Percentiles rank a stretch among this genome's conserved stretches.
Evolutionary conservation across 257 asterid genomes (phyloP).

Genomic region (Solanum chiquidenum): DNA sequence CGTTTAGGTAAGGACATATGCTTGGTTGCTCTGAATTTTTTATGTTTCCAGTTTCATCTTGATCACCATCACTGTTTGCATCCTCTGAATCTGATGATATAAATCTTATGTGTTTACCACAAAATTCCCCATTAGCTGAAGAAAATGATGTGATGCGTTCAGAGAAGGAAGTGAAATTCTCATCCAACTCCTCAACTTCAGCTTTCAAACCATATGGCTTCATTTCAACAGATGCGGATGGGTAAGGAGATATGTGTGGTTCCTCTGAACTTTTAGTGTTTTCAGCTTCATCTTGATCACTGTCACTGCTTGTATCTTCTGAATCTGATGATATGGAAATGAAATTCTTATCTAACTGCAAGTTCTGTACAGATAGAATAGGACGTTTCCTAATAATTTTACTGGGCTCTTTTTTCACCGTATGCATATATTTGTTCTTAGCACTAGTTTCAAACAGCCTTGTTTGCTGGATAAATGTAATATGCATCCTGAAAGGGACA

Average conservation of each 20-base stretch:
- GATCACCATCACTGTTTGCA: conserved; percentile 31
- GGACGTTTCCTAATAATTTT: conserved; percentile 38
- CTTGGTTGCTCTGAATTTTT: conserved; percentile 19
- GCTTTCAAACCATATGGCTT: background rate
- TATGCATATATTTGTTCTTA: conserved; percentile 31
- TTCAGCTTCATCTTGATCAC: background rate
- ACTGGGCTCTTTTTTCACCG: conserved; percentile 22
- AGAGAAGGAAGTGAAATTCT: conserved; percentile 44
- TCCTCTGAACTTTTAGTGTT: background rate
- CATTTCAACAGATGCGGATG: background rate
- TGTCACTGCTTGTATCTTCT: background rate
- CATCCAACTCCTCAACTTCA: background rate
- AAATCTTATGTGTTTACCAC: conserved; percentile 64
- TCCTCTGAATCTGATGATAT: conserved; percentile 54
- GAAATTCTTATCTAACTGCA: conserved; percentile 34
- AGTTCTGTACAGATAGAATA: conserved; percentile 37
- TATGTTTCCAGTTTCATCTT: conserved; percentile 25
- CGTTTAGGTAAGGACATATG: conserved; percentile 90
- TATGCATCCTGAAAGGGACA: conserved; percentile 40
- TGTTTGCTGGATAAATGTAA: conserved; percentile 34
- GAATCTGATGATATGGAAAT: background rate
- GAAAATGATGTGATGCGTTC: conserved; percentile 44
- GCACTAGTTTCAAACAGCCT: conserved; percentile 33
- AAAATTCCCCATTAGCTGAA: conserved; percentile 27
- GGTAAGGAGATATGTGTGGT: background rate